Evolutionary conservation across 768 basidiomycete species (phyloP), one percentile per base, ranked within the genome.

Genomic region (Phylloporus arenicola): DNA sequence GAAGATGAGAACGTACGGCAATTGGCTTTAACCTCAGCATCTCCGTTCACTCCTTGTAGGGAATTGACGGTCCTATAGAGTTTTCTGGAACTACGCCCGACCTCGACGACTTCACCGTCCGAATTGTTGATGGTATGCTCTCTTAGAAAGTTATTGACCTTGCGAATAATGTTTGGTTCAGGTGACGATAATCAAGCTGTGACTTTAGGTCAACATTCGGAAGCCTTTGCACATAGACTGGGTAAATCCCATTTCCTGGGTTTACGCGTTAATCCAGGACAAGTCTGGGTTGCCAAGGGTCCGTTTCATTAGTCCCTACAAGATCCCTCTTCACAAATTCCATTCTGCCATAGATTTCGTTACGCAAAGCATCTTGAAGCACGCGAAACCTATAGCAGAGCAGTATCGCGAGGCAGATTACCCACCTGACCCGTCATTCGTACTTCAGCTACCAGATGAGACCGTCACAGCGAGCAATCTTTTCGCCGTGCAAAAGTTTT

Each of bases 201-300:
- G 17, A 76, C 72, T 11, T 60, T 63, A 1, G 92, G 88, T 2
- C 68, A 71, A 17, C 79, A 84, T 61, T 73, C 78, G 1, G 68
- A 79, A 37, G 70, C 64, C 3, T 92, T 92, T 62, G 61, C 70
- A 35, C 66, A 82, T 14, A 77, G 79, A 22, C 70, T 85, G 30
- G 88, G 84, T 27, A 87, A 80, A 68, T 85, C 88, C 0, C 82
- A 85, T 47, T 86, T 78, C 58, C 51, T 82, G 0, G 91, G 90
- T 3, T 74, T 79, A 24, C 76, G 78, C 16, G 70, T 86, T 12
- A 72, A 77, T 7, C 63, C 77, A 5, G 87, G 83, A 13, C 73
- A 77, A 19, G 70, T 91, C n/a, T 95, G 92, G 92, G 75, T 83
- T 70, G 90, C 89, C 3, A 88, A 86, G 75, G 86, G 92, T 86